A percentile compares a stretch with the other conserved stretches of the same genome.
Evolutionary conservation across 2,329 filamentous ascomycete genomes (phyloP).

Genomic region (Thyridium curvatum): DNA sequence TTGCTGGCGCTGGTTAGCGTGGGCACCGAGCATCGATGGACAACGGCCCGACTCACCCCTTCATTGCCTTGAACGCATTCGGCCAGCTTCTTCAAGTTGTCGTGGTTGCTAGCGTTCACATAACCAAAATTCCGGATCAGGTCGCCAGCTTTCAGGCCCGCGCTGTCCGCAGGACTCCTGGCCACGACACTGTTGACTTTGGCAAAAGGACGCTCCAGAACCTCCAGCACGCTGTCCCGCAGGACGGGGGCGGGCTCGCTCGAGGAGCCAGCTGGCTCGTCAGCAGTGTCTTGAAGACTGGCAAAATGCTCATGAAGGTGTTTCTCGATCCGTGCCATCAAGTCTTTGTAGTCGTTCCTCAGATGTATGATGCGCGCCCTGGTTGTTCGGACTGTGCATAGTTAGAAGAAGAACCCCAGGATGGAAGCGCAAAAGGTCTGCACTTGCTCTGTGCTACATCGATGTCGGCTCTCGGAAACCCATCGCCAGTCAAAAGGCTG

Average conservation of each 20-base stretch:
- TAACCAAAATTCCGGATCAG: constrained; percentile 78
- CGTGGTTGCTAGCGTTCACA: constrained; percentile 79
- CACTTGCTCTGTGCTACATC: constrained; percentile 85
- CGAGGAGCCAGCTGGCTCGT: constrained; percentile 19
- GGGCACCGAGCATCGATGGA: neutral
- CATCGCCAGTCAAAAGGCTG: constrained; percentile 77
- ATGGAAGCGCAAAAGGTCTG: neutral
- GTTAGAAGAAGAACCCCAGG: constrained; percentile 4
- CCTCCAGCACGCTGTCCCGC: constrained; percentile 25
- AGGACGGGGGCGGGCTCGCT: constrained; percentile 11
- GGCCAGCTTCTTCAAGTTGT: constrained; percentile 78
- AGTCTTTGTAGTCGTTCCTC: constrained; percentile 85
- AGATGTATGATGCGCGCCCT: constrained; percentile 82
- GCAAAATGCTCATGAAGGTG: constrained; percentile 88
- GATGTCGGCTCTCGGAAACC: constrained; percentile 87
- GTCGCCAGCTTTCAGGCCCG: constrained; percentile 77
- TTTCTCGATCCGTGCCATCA: constrained; percentile 80
- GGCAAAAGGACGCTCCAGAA: constrained; percentile 60
- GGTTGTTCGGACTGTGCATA: constrained; percentile 73
- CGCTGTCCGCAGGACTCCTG: constrained; percentile 73
- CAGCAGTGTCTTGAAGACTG: constrained; percentile 49
- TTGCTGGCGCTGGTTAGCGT: constrained; percentile 42
- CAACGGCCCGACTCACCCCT: constrained; percentile 56
- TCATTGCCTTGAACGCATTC: constrained; percentile 86
- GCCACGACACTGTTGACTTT: constrained; percentile 79